Conservation (phyloP, 1,284 basidiomycete genomes). For the Heliocybe sulcata region DNA sequence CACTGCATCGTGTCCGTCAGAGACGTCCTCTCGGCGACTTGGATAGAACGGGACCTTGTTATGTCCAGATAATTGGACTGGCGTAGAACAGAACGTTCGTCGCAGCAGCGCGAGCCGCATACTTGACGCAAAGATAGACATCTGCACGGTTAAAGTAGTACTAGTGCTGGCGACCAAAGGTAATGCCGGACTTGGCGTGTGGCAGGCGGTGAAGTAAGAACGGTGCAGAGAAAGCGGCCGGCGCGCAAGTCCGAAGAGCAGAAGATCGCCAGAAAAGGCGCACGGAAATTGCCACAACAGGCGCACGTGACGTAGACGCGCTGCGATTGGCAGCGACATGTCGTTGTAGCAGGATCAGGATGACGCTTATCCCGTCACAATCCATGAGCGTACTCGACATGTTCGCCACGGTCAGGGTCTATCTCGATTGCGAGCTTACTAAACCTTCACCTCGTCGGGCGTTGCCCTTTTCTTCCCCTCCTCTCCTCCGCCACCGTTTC, state of each 20-base stretch:
- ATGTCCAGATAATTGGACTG: not conserved
- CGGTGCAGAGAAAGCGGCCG: too few species aligned
- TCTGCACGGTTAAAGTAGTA: not conserved
- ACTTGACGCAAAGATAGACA: not conserved
- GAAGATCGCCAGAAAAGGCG: not conserved
- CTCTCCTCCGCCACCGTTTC: too few species aligned
- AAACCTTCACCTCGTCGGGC: too few species aligned
- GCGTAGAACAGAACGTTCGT: not conserved
- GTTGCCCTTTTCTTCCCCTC: too few species aligned
- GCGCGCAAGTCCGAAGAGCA: too few species aligned
- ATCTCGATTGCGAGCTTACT: too few species aligned
- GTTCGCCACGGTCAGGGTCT: too few species aligned
- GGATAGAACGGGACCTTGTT: not conserved
- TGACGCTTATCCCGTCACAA: not conserved
- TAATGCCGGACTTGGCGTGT: too few species aligned
- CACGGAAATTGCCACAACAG: not conserved
- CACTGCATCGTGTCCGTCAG: slow-evolving; percentile 38
- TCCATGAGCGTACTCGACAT: too few species aligned
- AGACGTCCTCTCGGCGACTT: slow-evolving; percentile 1
- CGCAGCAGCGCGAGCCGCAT: not conserved
- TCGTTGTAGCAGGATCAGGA: not conserved
- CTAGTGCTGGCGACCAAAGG: not conserved
- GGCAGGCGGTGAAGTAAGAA: too few species aligned
- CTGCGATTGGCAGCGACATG: not conserved
- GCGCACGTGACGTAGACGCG: not conserved